Base-by-base conservation (phyloP, 2,329 filamentous ascomycete species). In the Trichoderma brevicompactum region DNA sequence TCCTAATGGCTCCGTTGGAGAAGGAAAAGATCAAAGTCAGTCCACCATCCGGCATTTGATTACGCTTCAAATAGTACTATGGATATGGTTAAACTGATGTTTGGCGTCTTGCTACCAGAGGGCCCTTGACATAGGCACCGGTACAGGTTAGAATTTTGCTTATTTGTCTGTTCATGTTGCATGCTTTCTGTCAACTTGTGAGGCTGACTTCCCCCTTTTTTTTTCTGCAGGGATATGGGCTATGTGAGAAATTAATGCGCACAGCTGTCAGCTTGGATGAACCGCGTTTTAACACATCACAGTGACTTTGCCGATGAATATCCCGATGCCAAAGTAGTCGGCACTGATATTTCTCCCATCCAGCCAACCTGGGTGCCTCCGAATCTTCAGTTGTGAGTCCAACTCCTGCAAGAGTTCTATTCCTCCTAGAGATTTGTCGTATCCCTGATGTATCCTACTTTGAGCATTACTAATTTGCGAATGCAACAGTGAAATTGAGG, bases 301-400 rank as follows among this genome's bases (percentile, higher is more conserved):
- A 87, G 87, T 62, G 85, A 86, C 66, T 73, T 78, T 59, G 74
- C 78, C 68, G 73, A 83, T 62, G 66, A 78, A 2, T 81, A 80
- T 44, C 81, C 82, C 9, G 70, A 77, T 67, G 80, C 72, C 59
- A 77, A 72, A 74, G 81, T 75, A 1, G 78, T 80, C 40, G 85
- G 85, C 43, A 85, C 82, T 2, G 85, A 87, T 69, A 79, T 87
- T 15, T 84, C 81, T 9, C 83, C 85, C 0, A 84, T 86, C 8
- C 85, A 87, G 70, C 84, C 85, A 0, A 75, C 74, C 38, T 83
- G 83, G 76, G 81, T 88, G 15, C 54, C 63, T 48, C 34, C 65
- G 8, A 66, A 66, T 13, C 65, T 66, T 3, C 52, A 66, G 17
- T 66, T 66, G 65, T 66, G n/a, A 54, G 60, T 50, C 8, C 15